These are phyloP conservation scores for Jackrogersella multiformis DNA, from an alignment of 495 filamentous ascomycete species.

Conservation along the genomic window DNA sequence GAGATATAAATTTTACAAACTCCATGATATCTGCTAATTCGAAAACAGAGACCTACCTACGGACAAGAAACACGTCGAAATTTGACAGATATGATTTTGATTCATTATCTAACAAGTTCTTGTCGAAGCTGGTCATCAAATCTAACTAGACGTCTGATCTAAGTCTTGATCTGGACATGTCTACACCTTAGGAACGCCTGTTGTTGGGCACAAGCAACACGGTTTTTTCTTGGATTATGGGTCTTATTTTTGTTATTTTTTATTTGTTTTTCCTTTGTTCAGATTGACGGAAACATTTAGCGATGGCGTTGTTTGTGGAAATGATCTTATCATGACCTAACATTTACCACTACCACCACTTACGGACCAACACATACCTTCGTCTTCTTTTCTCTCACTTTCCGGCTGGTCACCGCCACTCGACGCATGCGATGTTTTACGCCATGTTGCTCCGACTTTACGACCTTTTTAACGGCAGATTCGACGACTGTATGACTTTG, in stretches of 20 bases:
- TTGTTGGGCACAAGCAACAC: background rate
- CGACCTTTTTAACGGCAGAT: constrained; percentile 45
- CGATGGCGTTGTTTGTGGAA: constrained; percentile 46
- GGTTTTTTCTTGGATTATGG: constrained; percentile 16
- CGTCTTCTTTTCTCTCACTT: constrained; percentile 39
- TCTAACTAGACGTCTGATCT: constrained; percentile 66
- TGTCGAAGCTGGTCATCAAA: constrained; percentile 92
- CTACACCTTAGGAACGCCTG: constrained; percentile 21
- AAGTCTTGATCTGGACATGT: background rate
- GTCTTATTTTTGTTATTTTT: constrained; percentile 8
- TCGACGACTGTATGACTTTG: constrained; percentile 49
- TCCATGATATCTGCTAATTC: constrained; percentile 8
- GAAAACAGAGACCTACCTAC: constrained; percentile 63
- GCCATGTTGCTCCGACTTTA: constrained; percentile 48
- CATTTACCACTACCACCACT: constrained; percentile 33
- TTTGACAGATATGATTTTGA: constrained; percentile 93
- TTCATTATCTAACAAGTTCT: constrained; percentile 91
- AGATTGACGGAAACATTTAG: constrained; percentile 50
- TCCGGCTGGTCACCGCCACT: constrained; percentile 43
- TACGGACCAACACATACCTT: constrained; percentile 41
- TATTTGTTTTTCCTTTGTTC: constrained; percentile 39
- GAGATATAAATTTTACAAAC: background rate
- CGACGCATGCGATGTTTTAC: constrained; percentile 47
- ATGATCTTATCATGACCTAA: constrained; percentile 47
- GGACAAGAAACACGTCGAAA: constrained; percentile 66